phyloP scores from a whole-genome alignment of 768 basidiomycete species.

The Mycena polygramma region DNA sequence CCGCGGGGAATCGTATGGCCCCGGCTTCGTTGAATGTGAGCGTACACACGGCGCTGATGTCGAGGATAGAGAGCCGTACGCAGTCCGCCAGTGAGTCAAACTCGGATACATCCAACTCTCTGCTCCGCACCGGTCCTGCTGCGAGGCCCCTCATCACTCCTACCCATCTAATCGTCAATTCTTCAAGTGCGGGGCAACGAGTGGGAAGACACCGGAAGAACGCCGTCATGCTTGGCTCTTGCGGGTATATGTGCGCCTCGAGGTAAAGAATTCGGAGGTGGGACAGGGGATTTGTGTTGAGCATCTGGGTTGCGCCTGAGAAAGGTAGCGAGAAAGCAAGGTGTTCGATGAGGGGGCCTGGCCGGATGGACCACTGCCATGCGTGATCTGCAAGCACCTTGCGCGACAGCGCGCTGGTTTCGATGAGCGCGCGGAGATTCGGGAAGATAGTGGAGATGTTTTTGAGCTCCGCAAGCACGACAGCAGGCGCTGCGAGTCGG shows the following conservation, averaged over 20 bases:
- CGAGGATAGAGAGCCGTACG: slow-evolving; percentile 7
- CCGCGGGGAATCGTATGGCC: background rate
- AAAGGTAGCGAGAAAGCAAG: background rate
- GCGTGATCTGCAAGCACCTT: background rate
- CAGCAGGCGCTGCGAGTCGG: background rate
- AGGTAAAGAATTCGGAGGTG: slow-evolving; percentile 12
- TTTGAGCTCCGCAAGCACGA: background rate
- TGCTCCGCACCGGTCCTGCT: no score
- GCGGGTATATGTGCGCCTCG: background rate
- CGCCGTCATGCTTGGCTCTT: background rate
- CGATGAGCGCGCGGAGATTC: background rate
- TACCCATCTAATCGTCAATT: slow-evolving; percentile 3
- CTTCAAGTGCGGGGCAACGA: slow-evolving; percentile 10
- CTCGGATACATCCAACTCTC: slow-evolving; percentile 3
- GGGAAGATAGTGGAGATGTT: slow-evolving; percentile 1
- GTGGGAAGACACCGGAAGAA: background rate
- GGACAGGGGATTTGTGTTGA: background rate
- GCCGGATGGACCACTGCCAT: background rate
- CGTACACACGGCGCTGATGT: background rate
- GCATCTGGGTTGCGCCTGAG: background rate
- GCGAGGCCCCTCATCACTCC: no score
- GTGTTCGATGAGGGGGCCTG: background rate
- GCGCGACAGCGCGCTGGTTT: background rate
- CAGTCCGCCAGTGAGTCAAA: slow-evolving; percentile 12
- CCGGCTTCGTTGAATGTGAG: background rate